Base-by-base conservation (phyloP, 257 asterid species). In the Oldenlandia corymbosa region DNA sequence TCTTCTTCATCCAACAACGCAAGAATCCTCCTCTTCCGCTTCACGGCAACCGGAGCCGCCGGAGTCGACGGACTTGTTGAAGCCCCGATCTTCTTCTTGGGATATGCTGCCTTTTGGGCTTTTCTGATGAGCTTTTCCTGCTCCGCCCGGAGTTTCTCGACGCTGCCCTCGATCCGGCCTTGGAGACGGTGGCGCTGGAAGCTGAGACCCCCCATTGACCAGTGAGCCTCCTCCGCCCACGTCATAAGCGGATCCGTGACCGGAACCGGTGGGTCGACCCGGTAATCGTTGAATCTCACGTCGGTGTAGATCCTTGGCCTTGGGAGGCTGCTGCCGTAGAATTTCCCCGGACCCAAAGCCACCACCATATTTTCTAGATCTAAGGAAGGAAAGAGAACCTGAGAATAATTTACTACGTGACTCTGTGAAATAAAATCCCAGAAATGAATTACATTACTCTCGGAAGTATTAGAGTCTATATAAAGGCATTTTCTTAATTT, bases 121-220 rank as follows among this genome's bases (percentile, higher is more conserved):
- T 63, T 60, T 24, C 49, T 69, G 21, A 67, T 47, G 26, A 53
- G 26, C 64, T 63, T 71, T 57, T 85, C 94, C 1, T 72, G 63
- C 82, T 91, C 94, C 2, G 76, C 74, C 12, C 90, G 84, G 21
- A 91, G 87, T 57, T 70, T 85, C 56, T 78, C 71, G n/a, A 92
- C 76, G 39, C 78, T 87, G 7, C 99, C 97, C 80, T 88, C 98
- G 71, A 88, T 88, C 10, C 93, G 81, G 65, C 99, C 99, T 53
- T 91, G 98, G 75, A 91, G 83, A 52, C 98, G 94, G 73, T 73
- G 87, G 71, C 95, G 95, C 73, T 63, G 70, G 86, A 81, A 62
- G 47, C 79, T 88, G 62, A 86, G 78, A 51, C 95, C 98, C 2
- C 98, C 97, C 98, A 91, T 91, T 7, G 95, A 86, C 98, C 97